These are phyloP conservation scores for Mycena floridula DNA, from an alignment of 768 basidiomycete species.

Conservation along the genomic window DNA sequence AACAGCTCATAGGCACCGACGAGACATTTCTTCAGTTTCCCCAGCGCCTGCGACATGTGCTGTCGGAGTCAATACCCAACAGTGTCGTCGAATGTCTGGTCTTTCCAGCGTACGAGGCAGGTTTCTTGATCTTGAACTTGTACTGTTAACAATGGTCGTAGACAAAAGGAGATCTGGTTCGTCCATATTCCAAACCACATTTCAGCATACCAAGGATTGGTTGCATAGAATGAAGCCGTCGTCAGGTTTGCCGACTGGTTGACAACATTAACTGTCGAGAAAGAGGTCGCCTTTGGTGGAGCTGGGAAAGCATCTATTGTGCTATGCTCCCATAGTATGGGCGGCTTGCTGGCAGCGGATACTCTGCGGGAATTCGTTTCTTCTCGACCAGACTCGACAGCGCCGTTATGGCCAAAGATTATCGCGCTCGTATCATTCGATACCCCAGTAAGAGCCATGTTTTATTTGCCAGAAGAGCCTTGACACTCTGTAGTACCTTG, in stretches of 20 bases:
- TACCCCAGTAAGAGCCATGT: constrained; percentile 66
- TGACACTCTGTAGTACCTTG: constrained; percentile 60
- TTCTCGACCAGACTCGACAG: constrained; percentile 54
- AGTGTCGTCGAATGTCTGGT: constrained; percentile 65
- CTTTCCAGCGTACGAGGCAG: constrained; percentile 87
- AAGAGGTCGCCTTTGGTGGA: constrained; percentile 72
- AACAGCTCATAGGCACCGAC: too few relatives aligned
- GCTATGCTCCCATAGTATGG: constrained; percentile 78
- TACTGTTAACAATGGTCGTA: constrained; percentile 19
- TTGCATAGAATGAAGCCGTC: constrained; percentile 65
- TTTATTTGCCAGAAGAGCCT: constrained; percentile 1
- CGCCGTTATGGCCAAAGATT: constrained; percentile 84
- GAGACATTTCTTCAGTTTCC: constrained; percentile 78
- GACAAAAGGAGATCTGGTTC: constrained; percentile 88
- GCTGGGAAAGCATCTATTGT: constrained; percentile 79
- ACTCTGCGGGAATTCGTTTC: constrained; percentile 67
- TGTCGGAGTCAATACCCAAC: constrained; percentile 56
- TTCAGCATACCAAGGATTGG: neutral
- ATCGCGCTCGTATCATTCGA: constrained; percentile 84
- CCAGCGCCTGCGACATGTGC: constrained; percentile 66
- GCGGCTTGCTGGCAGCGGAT: constrained; percentile 85
- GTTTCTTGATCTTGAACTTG: constrained; percentile 10
- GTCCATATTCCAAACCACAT: constrained; percentile 6
- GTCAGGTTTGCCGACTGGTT: constrained; percentile 90
- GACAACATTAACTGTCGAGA: constrained; percentile 79